Percentiles rank a stretch among this genome's conserved stretches.
Conservation (phyloP, 73 alveolate genomes). For the Paramecium sonneborni region DNA sequence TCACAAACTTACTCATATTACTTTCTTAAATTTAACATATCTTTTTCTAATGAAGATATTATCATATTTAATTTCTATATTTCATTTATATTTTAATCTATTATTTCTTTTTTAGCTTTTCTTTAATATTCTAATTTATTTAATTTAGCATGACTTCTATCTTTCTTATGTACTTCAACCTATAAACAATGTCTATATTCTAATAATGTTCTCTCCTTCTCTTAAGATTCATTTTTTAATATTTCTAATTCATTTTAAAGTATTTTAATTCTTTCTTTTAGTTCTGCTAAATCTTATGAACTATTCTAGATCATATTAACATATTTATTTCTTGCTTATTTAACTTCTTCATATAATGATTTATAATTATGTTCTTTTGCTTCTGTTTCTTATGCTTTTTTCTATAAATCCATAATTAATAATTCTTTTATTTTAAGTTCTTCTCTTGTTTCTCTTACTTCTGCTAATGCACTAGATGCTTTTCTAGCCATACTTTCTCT, state of each 20-base stretch:
- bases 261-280: slow-evolving; percentile 94
- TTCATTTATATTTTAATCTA: slow-evolving; percentile 93
- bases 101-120: slow-evolving; percentile 86
- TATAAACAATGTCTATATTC: slow-evolving; percentile 88
- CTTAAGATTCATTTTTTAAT: slow-evolving; percentile 91
- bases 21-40: slow-evolving; percentile 91
- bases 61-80: slow-evolving; percentile 94
- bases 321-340: slow-evolving; percentile 95
- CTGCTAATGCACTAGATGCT: slow-evolving; percentile 93
- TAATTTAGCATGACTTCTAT: slow-evolving; percentile 91
- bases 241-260: slow-evolving; percentile 95
- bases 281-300: slow-evolving; percentile 94
- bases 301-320: slow-evolving; percentile 92
- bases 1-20: slow-evolving; percentile 97
- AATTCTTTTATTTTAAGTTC: slow-evolving; percentile 95
- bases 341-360: slow-evolving; percentile 95
- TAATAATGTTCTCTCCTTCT: slow-evolving; percentile 89
- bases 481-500: slow-evolving; percentile 96
- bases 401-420: slow-evolving; percentile 88
- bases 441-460: slow-evolving; percentile 95
- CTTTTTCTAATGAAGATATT: slow-evolving; percentile 91
- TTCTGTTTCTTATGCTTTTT: slow-evolving; percentile 92
- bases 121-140: slow-evolving; percentile 87
- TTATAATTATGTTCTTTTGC: slow-evolving; percentile 88
- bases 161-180: slow-evolving; percentile 87